Evolutionary conservation across 2,329 filamentous ascomycete genomes (phyloP).

Genomic region (Phyllosticta paracitricarpa): DNA sequence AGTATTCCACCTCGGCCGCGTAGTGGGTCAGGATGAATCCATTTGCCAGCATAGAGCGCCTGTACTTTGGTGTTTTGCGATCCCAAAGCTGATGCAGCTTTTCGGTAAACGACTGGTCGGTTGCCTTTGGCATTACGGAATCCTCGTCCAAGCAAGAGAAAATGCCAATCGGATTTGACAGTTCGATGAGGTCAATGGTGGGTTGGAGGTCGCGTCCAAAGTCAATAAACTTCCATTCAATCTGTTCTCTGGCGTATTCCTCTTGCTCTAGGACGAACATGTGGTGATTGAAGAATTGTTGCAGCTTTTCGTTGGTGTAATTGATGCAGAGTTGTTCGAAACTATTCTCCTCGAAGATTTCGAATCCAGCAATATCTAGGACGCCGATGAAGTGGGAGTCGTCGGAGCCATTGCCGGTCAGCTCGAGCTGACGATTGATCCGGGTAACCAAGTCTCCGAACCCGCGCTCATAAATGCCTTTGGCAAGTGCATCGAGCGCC

Average conservation of each 20-base stretch:
- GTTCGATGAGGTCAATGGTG: conserved; percentile 92
- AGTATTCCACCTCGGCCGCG: conserved; percentile 94
- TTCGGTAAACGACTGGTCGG: conserved; percentile 92
- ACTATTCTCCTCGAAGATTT: conserved; percentile 98
- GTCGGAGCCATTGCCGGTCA: conserved; percentile 70
- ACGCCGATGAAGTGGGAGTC: conserved; percentile 96
- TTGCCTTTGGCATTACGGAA: conserved; percentile 97
- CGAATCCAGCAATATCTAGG: conserved; percentile 96
- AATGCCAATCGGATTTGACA: conserved; percentile 94
- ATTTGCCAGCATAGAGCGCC: conserved; percentile 73
- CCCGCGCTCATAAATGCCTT: conserved; percentile 93
- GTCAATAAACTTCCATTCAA: conserved; percentile 99
- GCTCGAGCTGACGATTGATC: conserved; percentile 86
- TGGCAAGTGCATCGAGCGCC: conserved; percentile 80
- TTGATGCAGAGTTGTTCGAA: conserved; percentile 99
- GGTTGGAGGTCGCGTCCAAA: conserved; percentile 95
- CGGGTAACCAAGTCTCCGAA: conserved; percentile 87
- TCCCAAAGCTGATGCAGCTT: conserved; percentile 97
- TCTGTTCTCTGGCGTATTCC: conserved; percentile 93
- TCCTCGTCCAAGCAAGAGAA: conserved; percentile 98
- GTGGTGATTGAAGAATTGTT: conserved; percentile 99
- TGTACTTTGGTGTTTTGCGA: conserved; percentile 89
- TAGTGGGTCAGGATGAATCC: conserved; percentile 97
- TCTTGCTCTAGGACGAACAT: conserved; percentile 99
- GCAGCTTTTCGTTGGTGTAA: conserved; percentile 98